Evolutionary conservation across 208 protist genomes (phyloP).

Genomic region (Leishmania amazonensis): DNA sequence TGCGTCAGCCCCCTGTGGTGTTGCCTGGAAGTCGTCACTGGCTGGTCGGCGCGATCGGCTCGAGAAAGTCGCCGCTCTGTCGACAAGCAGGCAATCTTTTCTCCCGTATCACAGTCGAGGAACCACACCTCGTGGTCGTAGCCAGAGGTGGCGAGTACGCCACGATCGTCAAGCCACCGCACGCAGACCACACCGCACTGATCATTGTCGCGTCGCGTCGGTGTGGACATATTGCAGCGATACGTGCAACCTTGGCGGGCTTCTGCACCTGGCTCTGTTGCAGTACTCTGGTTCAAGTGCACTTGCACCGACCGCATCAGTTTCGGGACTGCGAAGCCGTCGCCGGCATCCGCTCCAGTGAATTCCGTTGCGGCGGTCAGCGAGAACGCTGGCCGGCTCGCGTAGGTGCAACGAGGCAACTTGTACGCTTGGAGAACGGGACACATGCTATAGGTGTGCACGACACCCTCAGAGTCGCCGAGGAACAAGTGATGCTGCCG

Average conservation of each 20-base stretch:
- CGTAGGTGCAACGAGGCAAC: slow-evolving; percentile 40
- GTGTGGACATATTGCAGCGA: not conserved
- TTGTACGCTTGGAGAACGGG: slow-evolving; percentile 44
- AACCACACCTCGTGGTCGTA: slow-evolving; percentile 59
- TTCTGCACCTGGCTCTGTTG: not conserved
- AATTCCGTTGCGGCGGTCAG: not conserved
- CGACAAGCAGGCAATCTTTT: slow-evolving; percentile 41
- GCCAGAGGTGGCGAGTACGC: slow-evolving; percentile 47
- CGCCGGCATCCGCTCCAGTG: not conserved
- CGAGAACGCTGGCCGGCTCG: slow-evolving; percentile 28
- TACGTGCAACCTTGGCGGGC: not conserved
- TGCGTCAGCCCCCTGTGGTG: too few relatives aligned
- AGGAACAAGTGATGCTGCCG: slow-evolving; percentile 65
- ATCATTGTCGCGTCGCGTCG: not conserved
- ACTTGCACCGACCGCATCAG: slow-evolving; percentile 21
- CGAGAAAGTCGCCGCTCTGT: slow-evolving; percentile 43
- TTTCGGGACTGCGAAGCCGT: not conserved
- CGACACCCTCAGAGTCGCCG: slow-evolving; percentile 47
- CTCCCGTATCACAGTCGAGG: slow-evolving; percentile 31
- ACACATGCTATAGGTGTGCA: slow-evolving; percentile 67
- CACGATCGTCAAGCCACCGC: slow-evolving; percentile 47
- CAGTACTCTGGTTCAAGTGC: slow-evolving; percentile 8
- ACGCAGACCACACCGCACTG: slow-evolving; percentile 18
- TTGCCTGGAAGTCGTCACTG: not conserved
- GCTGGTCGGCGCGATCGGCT: not conserved